Evolutionary conservation across 2,329 filamentous ascomycete species (phyloP).

Genomic region (Bipolaris oryzae): DNA sequence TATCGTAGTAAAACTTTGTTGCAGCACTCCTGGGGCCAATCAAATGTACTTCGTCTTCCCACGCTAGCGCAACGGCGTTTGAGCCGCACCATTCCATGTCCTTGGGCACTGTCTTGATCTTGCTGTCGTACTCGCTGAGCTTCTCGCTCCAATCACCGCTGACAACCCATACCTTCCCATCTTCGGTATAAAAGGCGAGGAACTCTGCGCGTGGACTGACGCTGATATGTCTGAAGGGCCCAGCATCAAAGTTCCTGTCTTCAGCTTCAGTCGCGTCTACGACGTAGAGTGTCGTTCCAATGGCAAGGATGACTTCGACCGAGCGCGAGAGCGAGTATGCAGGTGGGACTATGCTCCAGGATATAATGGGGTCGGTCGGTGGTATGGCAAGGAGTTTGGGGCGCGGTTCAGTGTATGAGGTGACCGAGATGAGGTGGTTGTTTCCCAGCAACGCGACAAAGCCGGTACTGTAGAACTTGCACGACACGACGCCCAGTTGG

Average conservation of each 20-base stretch:
- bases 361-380: slow-evolving; percentile 78
- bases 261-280: slow-evolving; percentile 89
- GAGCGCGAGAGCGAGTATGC: slow-evolving; percentile 87
- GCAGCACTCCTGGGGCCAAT: slow-evolving; percentile 83
- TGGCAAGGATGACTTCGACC: slow-evolving; percentile 88
- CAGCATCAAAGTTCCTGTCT: slow-evolving; percentile 87
- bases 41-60: slow-evolving; percentile 97
- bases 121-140: slow-evolving; percentile 88
- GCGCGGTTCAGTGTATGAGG: slow-evolving; percentile 86
- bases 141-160: slow-evolving; percentile 94
- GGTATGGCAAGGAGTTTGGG: slow-evolving; percentile 79
- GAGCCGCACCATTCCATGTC: slow-evolving; percentile 96
- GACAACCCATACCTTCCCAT: slow-evolving; percentile 86
- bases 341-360: slow-evolving; percentile 89
- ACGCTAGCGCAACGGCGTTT: slow-evolving; percentile 89
- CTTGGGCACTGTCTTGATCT: slow-evolving; percentile 81
- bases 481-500: slow-evolving; percentile 84
- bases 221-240: slow-evolving; percentile 87
- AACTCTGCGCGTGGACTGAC: slow-evolving; percentile 91
- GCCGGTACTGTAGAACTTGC: slow-evolving; percentile 89
- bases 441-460: slow-evolving; percentile 91
- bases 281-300: slow-evolving; percentile 82
- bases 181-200: slow-evolving; percentile 83
- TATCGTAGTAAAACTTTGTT: slow-evolving; percentile 85
- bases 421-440: slow-evolving; percentile 85